Base-by-base conservation (phyloP, 2,329 filamentous ascomycete genomes). In the Colletotrichum coccodes region DNA sequence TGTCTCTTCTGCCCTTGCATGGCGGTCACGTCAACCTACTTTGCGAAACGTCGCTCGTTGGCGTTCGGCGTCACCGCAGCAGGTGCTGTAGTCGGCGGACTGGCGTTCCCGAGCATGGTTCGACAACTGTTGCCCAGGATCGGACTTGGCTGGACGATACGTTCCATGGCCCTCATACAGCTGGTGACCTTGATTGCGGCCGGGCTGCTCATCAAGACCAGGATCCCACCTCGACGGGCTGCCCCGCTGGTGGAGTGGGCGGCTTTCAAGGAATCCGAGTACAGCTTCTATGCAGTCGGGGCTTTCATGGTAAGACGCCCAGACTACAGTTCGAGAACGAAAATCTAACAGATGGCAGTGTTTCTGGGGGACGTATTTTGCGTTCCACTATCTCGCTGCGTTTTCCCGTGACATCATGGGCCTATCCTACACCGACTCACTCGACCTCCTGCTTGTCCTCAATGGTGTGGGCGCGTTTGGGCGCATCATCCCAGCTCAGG, bases 11-110 rank as follows among this genome's bases (percentile, higher is more conserved):
- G 90, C 56, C 89, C 91, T 0, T 83, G 86, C 47, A 84, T 93
- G 47, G 87, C 91, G 1, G 86, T 92, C 5, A 80, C 93, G 2
- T 87, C 90, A 2, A 90, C 91, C 7, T 93, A 93, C 73, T 93
- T 92, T 75, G 80, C 79, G 58, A 83, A 79, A 42, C 85, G 82
- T 68, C 83, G 88, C 50, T 84, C 86, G 0, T 77, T 92, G 4
- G 90, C 87, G 16, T 86, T 92, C 58, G 91, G 90, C 8, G 76
- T 92, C 26, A 83, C 86, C 1, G 89, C 90, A 0, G 83, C 84
- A n/a, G 91, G 91, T 9, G 87, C 85, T 54, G 87, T 85, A 28
- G 83, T 90, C 8, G 89, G 89, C 9, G 88, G 88, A 1, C 40
- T 71, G 16, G 75, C 90, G 9, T 90, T 88, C 73, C 88, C 89